Conservation (phyloP, 371 early-diverging fungal species). For the Mycotypha africana region DNA sequence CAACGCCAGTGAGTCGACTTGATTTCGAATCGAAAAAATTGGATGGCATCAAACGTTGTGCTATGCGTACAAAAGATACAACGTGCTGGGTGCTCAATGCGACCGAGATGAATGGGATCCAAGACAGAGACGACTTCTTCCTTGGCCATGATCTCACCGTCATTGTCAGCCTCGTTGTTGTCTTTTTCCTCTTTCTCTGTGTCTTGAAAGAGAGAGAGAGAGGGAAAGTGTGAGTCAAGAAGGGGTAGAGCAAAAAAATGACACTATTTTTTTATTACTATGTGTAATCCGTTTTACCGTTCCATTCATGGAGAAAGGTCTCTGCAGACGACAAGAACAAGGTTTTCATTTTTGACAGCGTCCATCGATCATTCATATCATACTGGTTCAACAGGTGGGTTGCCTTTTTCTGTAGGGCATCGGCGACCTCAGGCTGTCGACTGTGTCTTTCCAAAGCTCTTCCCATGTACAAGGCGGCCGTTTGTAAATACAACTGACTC, state of each 20-base stretch:
- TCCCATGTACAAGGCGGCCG: slow-evolving; percentile 16
- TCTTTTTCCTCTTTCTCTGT: background rate
- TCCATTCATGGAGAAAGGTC: slow-evolving; percentile 12
- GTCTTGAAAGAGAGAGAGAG: background rate
- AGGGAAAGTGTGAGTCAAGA: too few relatives aligned
- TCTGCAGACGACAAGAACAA: slow-evolving; percentile 16
- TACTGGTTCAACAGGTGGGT: slow-evolving; percentile 7
- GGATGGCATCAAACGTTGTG: slow-evolving; percentile 29
- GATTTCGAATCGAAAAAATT: slow-evolving; percentile 15
- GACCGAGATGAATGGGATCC: slow-evolving; percentile 28
- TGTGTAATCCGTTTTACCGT: slow-evolving; percentile 1
- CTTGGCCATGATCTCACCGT: background rate
- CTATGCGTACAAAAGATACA: slow-evolving; percentile 36
- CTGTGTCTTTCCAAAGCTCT: slow-evolving; percentile 14
- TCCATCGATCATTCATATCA: slow-evolving; percentile 8
- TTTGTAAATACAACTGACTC: slow-evolving; percentile 24
- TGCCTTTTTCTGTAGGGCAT: slow-evolving; percentile 18
- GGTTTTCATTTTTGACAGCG: slow-evolving; percentile 6
- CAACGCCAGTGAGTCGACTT: slow-evolving; percentile 19
- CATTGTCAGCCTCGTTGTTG: background rate
- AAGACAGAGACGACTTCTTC: slow-evolving; percentile 27
- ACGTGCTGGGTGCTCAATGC: slow-evolving; percentile 31
- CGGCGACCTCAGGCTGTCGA: slow-evolving; percentile 1
- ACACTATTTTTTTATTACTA: too few relatives aligned
- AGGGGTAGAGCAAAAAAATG: too few relatives aligned